phyloP scores from a whole-genome alignment of 2,329 filamentous ascomycete species.

The Pseudocercospora vitis region DNA sequence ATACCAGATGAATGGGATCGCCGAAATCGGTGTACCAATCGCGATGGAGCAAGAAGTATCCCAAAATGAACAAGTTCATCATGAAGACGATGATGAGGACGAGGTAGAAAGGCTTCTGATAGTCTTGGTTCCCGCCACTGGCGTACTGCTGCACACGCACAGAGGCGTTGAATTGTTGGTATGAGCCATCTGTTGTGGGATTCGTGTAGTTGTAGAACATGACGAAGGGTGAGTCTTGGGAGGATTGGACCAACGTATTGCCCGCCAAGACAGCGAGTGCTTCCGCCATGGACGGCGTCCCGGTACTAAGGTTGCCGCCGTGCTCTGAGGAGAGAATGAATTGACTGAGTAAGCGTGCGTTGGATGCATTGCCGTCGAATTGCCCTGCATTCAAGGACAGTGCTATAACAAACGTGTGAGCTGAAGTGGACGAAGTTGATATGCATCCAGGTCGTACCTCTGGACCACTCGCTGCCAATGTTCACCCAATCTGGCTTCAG shows the following conservation, averaged over 20 bases:
- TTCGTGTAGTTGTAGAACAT: slow-evolving; percentile 42
- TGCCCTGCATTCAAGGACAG: slow-evolving; percentile 47
- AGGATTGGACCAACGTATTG: slow-evolving; percentile 63
- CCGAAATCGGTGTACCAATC: slow-evolving; percentile 75
- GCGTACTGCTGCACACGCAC: slow-evolving; percentile 68
- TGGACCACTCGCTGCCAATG: slow-evolving; percentile 46
- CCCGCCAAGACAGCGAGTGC: slow-evolving; percentile 69
- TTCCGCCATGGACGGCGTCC: slow-evolving; percentile 69
- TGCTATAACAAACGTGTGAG: neutral
- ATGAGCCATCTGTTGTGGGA: slow-evolving; percentile 42
- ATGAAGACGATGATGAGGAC: slow-evolving; percentile 65
- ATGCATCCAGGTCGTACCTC: slow-evolving; percentile 35
- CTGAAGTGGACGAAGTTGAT: neutral
- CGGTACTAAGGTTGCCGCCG: slow-evolving; percentile 44
- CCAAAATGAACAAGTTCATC: slow-evolving; percentile 65
- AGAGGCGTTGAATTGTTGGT: slow-evolving; percentile 63
- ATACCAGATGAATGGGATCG: slow-evolving; percentile 67
- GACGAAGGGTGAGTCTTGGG: slow-evolving; percentile 61
- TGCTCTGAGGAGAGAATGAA: slow-evolving; percentile 38
- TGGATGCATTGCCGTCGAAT: slow-evolving; percentile 45
- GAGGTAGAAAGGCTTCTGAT: slow-evolving; percentile 67
- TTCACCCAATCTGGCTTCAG: slow-evolving; percentile 46
- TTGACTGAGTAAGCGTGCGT: slow-evolving; percentile 47
- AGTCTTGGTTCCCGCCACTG: slow-evolving; percentile 60
- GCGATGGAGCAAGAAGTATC: slow-evolving; percentile 60